Conservation (phyloP, 805 yeast species). For the Saturnispora bothae region DNA sequence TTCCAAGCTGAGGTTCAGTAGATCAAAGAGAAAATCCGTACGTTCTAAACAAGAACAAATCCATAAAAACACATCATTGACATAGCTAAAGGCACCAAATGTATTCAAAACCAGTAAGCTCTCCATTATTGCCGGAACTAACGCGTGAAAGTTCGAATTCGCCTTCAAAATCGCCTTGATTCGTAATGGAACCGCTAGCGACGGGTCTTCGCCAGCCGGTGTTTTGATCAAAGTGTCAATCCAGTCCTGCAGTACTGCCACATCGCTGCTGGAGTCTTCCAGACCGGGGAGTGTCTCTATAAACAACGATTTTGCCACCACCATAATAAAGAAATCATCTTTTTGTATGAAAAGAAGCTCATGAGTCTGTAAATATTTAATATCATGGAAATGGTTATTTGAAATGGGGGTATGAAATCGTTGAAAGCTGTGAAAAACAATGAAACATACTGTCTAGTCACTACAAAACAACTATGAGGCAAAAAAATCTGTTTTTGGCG, state of each 20-base stretch:
- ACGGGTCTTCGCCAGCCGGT: neutral
- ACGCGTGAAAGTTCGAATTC: constrained; percentile 13
- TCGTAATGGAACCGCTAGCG: constrained; percentile 1
- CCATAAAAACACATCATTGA: constrained; percentile 5
- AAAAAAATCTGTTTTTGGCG: no score
- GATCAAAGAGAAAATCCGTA: constrained; percentile 3
- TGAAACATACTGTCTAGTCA: no score
- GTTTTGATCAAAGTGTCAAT: neutral
- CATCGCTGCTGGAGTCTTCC: constrained; percentile 1
- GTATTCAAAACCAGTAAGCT: neutral
- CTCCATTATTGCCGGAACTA: constrained; percentile 10
- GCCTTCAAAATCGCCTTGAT: constrained; percentile 12
- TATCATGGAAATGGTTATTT: no score
- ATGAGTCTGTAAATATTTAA: no score
- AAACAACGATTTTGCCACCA: neutral
- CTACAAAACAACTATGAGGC: no score
- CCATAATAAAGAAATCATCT: neutral
- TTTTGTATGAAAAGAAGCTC: neutral
- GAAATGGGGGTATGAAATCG: no score
- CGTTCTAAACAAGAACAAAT: constrained; percentile 6
- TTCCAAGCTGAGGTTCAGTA: constrained; percentile 7
- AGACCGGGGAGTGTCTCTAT: neutral
- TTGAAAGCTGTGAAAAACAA: no score
- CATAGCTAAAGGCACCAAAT: neutral
- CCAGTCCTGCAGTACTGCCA: constrained; percentile 5